Base-by-base conservation (phyloP, 306 rosid species). In the Biancaea sappan region DNA sequence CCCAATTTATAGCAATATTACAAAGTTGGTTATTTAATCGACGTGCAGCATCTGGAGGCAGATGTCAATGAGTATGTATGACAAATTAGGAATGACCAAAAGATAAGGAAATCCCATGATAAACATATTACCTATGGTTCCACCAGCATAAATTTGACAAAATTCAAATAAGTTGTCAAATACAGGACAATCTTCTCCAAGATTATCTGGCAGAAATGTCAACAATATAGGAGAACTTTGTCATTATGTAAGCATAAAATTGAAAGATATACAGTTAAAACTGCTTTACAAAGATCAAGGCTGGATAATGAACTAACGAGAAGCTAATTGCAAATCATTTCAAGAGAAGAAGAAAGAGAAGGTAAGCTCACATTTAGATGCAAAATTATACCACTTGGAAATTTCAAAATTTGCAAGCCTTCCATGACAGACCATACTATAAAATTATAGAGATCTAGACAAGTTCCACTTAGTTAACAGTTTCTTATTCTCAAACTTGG, bases 1-100 rank as follows among this genome's bases (percentile, higher is more conserved):
- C 99, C 97, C 99, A 94, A 75, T 94, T 94, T 80, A 94, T 94
- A 75, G 97, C 99, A 83, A 94, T 90, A 79, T 94, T 97, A 66
- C 97, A 92, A 29, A 92, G 84, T 73, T 92, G 85, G 84, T 90
- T 90, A 89, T 92, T 94, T 80, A 94, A 81, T 67, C 99, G 86
- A 62, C 96, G 88, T 13, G 99, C 99, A 71, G 97, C 99, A 87
- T 94, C 97, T 94, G 93, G 68, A 47, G 57, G 68, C 60, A 77
- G 31, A 77, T 16, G 5, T 78, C 58, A 81, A 47, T 61, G 31
- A 69, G 75, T 34, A 58, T 44, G 78, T 60, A 28, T 26, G 18
- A 72, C 66, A 69, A 54, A 73, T 54, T 29, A 52, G 47, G 70
- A 48, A 71, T 22, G 66, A 74, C 60, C 32, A 21, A 47, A 77